Evolutionary conservation across 1,284 basidiomycete genomes (phyloP), one percentile per base, ranked within the genome.

Genomic region (Violaceomyces palustris): DNA sequence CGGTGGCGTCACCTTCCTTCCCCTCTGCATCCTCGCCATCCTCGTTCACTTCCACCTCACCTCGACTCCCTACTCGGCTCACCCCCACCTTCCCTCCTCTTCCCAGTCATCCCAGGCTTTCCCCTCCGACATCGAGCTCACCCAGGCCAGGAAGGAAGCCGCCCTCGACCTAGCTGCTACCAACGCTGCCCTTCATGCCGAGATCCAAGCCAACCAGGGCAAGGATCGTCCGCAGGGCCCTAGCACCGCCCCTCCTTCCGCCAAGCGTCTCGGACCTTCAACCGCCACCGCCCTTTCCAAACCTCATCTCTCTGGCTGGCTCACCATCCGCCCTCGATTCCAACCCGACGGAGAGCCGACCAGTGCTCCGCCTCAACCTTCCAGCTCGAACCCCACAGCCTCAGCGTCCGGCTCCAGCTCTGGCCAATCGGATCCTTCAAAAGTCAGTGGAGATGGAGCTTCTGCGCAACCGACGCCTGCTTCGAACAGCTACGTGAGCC

Each of bases 1-100:
- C n/a, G 69, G 69, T 25, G 69, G 69, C 17, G 36, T 72, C 30
- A 72, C 69, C 29, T 70, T 72, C 42, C 53, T 69, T 4, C 69
- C 69, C 14, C 50, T 69, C 18, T 68, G 62, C 39, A 8, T 52
- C 22, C 19, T 54, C 25, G 50, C 42, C 12, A 23, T 51, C 9
- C 22, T 65, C 30, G 9, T 58, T 19, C 49, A 56, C 32, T 50
- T 66, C 42, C 48, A 45, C 39, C 34, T 62, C 40, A 42, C 47
- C 15, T 49, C 47, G 10, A 47, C 34, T 11, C 11, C 25, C n/a
- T 30, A 31, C 33, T 14, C 15, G 22, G 3, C 36, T 4, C 17
- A 14, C n/a, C n/a, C n/a, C n/a, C n/a, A n/a, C n/a, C n/a, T n/a
- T n/a, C 50, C 56, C 12, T 25, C 37, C 3, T 28, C 43, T 14